Conservation (phyloP, 1,284 basidiomycete species). For the Leccinum laetum region DNA sequence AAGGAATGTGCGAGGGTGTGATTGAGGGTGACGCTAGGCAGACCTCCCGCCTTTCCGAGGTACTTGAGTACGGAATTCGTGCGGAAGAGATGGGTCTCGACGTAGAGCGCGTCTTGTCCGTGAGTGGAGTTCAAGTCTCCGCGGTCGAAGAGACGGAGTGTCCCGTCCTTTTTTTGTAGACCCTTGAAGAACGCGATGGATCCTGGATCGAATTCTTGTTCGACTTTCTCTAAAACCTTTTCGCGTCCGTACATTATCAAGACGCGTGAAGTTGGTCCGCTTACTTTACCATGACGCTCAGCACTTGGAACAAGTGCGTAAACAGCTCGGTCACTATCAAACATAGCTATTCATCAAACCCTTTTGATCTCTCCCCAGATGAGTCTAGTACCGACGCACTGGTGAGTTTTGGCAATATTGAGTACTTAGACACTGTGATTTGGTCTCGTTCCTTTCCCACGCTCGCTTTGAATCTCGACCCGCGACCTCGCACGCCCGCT, state of each 20-base stretch:
- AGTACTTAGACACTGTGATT: no score
- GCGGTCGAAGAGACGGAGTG: conserved; percentile 85
- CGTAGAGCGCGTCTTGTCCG: conserved; percentile 85
- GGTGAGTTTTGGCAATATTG: no score
- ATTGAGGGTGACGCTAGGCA: conserved; percentile 83
- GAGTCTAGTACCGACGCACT: no score
- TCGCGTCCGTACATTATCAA: conserved; percentile 69
- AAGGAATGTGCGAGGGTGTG: conserved; percentile 84
- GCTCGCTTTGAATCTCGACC: no score
- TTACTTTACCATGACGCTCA: no score
- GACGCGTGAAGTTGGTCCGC: no score
- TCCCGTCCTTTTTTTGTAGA: conserved; percentile 67
- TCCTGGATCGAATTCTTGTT: conserved; percentile 62
- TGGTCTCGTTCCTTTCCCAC: no score
- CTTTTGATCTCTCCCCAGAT: no score
- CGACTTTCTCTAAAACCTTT: conserved; percentile 32
- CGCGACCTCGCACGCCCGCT: no score
- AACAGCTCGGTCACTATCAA: no score
- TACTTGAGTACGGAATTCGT: conserved; percentile 88
- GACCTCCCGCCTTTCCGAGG: conserved; percentile 59
- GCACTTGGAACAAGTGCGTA: no score
- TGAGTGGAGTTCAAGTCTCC: conserved; percentile 89
- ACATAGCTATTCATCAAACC: no score
- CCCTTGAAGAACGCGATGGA: conserved; percentile 76
- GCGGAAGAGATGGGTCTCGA: conserved; percentile 85